Evolutionary conservation across 805 yeast species (phyloP).

Genomic region (Vanderwaltozyma yarrowii): DNA sequence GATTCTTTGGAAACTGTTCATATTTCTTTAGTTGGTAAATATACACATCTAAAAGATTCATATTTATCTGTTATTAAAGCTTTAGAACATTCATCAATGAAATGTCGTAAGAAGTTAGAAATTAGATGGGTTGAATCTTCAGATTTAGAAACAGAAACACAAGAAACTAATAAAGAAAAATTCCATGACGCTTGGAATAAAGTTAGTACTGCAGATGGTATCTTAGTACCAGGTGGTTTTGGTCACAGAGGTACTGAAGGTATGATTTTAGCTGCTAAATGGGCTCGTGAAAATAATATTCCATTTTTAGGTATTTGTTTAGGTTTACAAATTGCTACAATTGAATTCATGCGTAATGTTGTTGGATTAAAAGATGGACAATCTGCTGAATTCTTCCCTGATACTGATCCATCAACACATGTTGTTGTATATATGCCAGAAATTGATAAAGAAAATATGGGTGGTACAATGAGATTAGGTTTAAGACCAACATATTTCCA

Average conservation of each 20-base stretch:
- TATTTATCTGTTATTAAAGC: conserved; percentile 91
- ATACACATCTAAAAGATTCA: conserved; percentile 89
- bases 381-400: conserved; percentile 71
- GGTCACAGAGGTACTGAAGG: conserved; percentile 97
- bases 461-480: conserved; percentile 98
- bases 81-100: conserved; percentile 89
- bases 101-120: conserved; percentile 70
- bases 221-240: conserved; percentile 96
- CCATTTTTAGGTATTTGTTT: conserved; percentile 96
- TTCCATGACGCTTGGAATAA: conserved; percentile 94
- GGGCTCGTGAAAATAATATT: conserved; percentile 88
- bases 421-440: conserved; percentile 97
- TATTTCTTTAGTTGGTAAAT: conserved; percentile 95
- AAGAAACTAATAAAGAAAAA: conserved; percentile 51
- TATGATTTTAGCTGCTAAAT: conserved; percentile 91
- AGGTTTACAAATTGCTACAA: conserved; percentile 93
- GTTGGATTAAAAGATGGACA: conserved; percentile 58
- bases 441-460: conserved; percentile 86
- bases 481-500: conserved; percentile 80
- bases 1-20: conserved; percentile 75
- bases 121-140: conserved; percentile 95
- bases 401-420: conserved; percentile 44
- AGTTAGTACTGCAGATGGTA: conserved; percentile 90
- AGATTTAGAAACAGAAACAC: conserved; percentile 69
- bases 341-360: conserved; percentile 79